phyloP scores from a whole-genome alignment of 345 rosid genomes.

The Euphorbia pulcherrima region DNA sequence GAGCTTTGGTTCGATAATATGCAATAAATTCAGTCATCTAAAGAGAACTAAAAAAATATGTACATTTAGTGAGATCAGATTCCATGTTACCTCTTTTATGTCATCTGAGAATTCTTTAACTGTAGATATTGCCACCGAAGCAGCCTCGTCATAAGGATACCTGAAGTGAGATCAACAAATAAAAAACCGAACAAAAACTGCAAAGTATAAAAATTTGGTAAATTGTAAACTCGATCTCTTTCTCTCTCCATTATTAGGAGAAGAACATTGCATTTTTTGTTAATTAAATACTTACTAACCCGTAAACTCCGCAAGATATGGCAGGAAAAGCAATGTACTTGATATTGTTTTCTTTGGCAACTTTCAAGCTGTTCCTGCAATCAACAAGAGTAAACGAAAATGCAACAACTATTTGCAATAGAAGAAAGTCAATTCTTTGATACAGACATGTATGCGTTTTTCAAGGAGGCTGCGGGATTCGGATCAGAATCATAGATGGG shows the following conservation, averaged over 20 bases:
- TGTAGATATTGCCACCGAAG: constrained; percentile 61
- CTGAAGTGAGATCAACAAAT: constrained; percentile 28
- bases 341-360: constrained; percentile 72
- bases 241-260: neutral
- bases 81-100: constrained; percentile 74
- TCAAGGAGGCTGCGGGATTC: constrained; percentile 51
- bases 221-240: no score
- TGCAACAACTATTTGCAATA: no score
- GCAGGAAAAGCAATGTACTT: constrained; percentile 83
- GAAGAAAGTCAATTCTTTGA: constrained; percentile 3
- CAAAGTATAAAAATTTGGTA: no score
- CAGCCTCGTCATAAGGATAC: constrained; percentile 88
- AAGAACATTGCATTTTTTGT: neutral
- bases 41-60: no score
- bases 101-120: constrained; percentile 59
- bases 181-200: no score
- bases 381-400: constrained; percentile 16
- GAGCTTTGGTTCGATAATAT: no score
- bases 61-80: no score
- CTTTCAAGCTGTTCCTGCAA: constrained; percentile 64
- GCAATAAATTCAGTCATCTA: no score
- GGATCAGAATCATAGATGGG: constrained; percentile 58
- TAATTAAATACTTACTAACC: constrained; percentile 32
- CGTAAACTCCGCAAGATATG: constrained; percentile 70
- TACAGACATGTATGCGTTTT: constrained; percentile 57